Percentiles rank a stretch among this genome's conserved stretches.
Evolutionary conservation across 768 basidiomycete species (phyloP).

Genomic region (Amanita phalloides): DNA sequence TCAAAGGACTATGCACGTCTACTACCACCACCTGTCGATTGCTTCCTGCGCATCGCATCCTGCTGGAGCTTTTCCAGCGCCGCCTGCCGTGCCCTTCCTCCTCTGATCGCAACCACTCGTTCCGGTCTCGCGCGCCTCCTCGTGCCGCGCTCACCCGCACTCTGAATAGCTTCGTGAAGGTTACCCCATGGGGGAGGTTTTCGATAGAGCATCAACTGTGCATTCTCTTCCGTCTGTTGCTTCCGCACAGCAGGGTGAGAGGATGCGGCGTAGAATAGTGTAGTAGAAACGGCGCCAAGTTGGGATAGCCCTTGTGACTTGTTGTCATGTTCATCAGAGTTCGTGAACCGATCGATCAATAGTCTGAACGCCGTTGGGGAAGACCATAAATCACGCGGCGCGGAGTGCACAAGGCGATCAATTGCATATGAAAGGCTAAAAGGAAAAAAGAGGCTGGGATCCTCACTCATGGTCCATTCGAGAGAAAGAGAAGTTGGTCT

Average conservation of each 20-base stretch:
- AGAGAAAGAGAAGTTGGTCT: background rate
- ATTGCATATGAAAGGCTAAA: background rate
- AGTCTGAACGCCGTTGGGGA: slow-evolving; percentile 14
- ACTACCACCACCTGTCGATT: background rate
- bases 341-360: slow-evolving; percentile 12
- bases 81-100: background rate
- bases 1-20: background rate
- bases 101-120: slow-evolving; percentile 1
- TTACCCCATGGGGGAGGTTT: slow-evolving; percentile 24
- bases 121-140: background rate
- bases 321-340: background rate
- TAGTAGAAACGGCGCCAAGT: background rate
- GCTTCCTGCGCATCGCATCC: background rate
- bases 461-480: background rate
- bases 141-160: background rate
- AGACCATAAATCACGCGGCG: slow-evolving; percentile 8
- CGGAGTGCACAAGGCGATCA: background rate
- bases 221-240: too few relatives aligned
- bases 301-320: background rate
- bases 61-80: slow-evolving; percentile 1
- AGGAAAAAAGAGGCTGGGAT: background rate
- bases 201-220: slow-evolving; percentile 23
- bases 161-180: slow-evolving; percentile 12
- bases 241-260: too few relatives aligned
- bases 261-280: background rate